phyloP scores from a whole-genome alignment of 202 grass and related monocot species.

The Eragrostis tef region DNA sequence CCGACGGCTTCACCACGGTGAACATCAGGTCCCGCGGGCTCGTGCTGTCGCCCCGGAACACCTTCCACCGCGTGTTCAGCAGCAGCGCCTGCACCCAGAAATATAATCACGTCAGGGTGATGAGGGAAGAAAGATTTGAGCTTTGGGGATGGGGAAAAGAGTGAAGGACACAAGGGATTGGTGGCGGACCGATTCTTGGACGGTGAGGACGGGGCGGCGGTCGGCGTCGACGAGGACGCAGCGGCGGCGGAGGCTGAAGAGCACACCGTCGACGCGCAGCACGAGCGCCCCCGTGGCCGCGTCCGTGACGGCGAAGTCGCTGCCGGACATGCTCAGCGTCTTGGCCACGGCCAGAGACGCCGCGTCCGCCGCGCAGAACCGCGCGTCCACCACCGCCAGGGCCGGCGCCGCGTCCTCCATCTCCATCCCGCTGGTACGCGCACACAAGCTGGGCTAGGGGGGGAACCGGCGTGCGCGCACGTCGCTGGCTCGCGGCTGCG shows the following conservation, averaged over 20 bases:
- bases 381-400: slow-evolving; percentile 52
- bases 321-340: slow-evolving; percentile 52
- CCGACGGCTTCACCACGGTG: slow-evolving; percentile 56
- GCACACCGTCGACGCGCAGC: slow-evolving; percentile 44
- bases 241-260: slow-evolving; percentile 44
- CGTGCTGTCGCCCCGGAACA: slow-evolving; percentile 65
- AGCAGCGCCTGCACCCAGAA: slow-evolving; percentile 18
- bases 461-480: neutral
- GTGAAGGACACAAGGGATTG: no score
- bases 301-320: slow-evolving; percentile 52
- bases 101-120: neutral
- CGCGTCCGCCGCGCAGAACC: slow-evolving; percentile 50
- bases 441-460: no score
- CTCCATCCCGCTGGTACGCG: neutral
- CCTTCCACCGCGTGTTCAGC: slow-evolving; percentile 59
- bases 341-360: slow-evolving; percentile 45
- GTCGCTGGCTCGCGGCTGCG: neutral
- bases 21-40: slow-evolving; percentile 53
- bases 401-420: slow-evolving; percentile 19
- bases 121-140: no score
- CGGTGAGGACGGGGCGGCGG: slow-evolving; percentile 49
- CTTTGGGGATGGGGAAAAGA: neutral
- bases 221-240: slow-evolving; percentile 55
- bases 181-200: slow-evolving; percentile 48
- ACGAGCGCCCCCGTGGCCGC: slow-evolving; percentile 43